Percentiles rank a stretch among this genome's conserved stretches.
phyloP scores from a whole-genome alignment of 345 rosid species.

The Ceriops decandra region DNA sequence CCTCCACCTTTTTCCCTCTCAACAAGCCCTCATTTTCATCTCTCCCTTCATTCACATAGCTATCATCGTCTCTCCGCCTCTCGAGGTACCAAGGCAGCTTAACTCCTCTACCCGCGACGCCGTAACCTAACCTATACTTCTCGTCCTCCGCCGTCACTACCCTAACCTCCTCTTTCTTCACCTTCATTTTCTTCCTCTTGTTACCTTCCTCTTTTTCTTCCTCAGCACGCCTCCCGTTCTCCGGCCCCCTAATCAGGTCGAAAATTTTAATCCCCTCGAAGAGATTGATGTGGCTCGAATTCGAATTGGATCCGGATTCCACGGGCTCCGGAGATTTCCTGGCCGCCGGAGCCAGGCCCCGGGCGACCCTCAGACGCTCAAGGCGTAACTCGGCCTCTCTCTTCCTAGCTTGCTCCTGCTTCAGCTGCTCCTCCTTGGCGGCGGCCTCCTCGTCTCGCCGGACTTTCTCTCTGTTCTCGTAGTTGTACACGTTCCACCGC shows the following conservation, averaged over 20 bases:
- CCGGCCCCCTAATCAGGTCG: slow-evolving; percentile 49
- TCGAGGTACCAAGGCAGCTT: slow-evolving; percentile 91
- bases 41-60: slow-evolving; percentile 13
- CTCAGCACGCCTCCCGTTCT: slow-evolving; percentile 34
- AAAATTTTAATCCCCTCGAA: slow-evolving; percentile 90
- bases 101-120: slow-evolving; percentile 90
- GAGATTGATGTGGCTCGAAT: slow-evolving; percentile 77
- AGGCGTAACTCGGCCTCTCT: slow-evolving; percentile 82
- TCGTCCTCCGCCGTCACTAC: slow-evolving; percentile 73
- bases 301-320: slow-evolving; percentile 34
- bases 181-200: slow-evolving; percentile 44
- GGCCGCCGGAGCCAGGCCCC: slow-evolving; percentile 65
- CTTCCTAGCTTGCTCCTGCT: slow-evolving; percentile 69
- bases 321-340: slow-evolving; percentile 22
- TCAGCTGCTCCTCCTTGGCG: slow-evolving; percentile 76
- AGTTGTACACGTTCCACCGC: slow-evolving; percentile 90
- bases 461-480: slow-evolving; percentile 82
- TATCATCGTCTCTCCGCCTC: slow-evolving; percentile 36
- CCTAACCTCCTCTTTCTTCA: slow-evolving; percentile 73
- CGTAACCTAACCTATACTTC: slow-evolving; percentile 80
- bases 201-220: slow-evolving; percentile 49
- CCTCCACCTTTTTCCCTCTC: slow-evolving; percentile 23
- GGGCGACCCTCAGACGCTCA: slow-evolving; percentile 68
- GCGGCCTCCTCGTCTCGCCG: slow-evolving; percentile 82
- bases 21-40: slow-evolving; percentile 25